Evolutionary conservation across 345 rosid species (phyloP), one percentile per base, ranked within the genome.

Genomic region (Pistacia integerrima): DNA sequence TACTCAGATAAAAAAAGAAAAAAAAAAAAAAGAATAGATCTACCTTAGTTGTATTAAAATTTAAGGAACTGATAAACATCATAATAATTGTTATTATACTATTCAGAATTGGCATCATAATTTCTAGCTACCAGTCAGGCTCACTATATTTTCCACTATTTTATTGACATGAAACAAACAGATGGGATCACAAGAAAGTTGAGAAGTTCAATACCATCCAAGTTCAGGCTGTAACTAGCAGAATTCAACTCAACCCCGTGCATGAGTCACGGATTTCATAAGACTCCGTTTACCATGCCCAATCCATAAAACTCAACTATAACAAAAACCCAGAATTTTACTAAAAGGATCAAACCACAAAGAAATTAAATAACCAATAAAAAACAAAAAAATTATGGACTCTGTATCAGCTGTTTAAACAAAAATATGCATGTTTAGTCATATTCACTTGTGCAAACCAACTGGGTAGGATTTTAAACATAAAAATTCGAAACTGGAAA

Each of bases 151-250:
- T 63, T 35, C 57, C 33, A 54, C 77, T 36, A 52, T 60, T 76
- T 64, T 7, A 38, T 79, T 67, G 56, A 22, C 49, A 72, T 70
- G 55, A 77, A 67, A 78, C 54, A 59, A 82, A 77, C 81, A 83
- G 83, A 76, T 84, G 87, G 83, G 82, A 83, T 88, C 89, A 88
- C 87, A 85, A 84, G 88, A 89, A 86, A 88, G 89, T 76, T 77
- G 70, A 76, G 69, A 78, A 74, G 76, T 64, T 73, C 78, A 77
- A 68, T 73, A 85, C 70, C 69, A 80, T 76, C 84, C 82, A 83
- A 76, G 65, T 76, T 80, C 77, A 64, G 65, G 77, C 78, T 80
- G 75, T 55, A 79, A 81, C 78, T 67, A 75, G 74, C 70, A 79
- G 85, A 62, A 78, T 76, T 79, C 86, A 82, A 82, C 75, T 82